Base-by-base conservation (phyloP, 352 stramenopile species). In the Pythium aquatile region DNA sequence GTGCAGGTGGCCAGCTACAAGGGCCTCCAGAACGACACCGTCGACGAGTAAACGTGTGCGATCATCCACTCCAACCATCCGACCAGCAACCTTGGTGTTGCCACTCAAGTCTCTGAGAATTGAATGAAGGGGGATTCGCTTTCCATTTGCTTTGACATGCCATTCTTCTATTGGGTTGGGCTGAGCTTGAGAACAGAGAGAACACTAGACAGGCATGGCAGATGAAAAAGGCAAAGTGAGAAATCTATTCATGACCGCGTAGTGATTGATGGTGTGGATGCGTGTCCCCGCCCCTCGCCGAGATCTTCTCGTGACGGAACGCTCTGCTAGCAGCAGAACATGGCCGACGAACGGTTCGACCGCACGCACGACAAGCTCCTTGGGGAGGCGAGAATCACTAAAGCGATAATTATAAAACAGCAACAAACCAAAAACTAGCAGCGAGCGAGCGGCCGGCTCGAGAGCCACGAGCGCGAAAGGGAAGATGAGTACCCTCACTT, bases 1-100 rank as follows among this genome's bases (percentile, higher is more conserved):
- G 96, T 99, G 62, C 83, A 98, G 76, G 96, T 99, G 66, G 87
- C 82, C 40, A 79, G 68, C 68, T 99, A 98, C 90, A 99, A 99
- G 86, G 96, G 94, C 71, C 87, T 99, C 73, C 82, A 97, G 79
- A 99, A 97, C 74, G 96, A 99, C 73, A 98, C 88, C 69, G 91
- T 98, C 58, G 89, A 98, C 69, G 90, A 91, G 73, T 95, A 93
- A 94, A 67, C 69, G 37, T 28, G 37, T 57, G 40, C 40, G 14
- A 28, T 7, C 16, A 48, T 48, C 14, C 40, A 26, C 8, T 26
- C 40, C n/a, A 24, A 48, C 40, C 40, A 48, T 48, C 40, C 40
- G n/a, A 7, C 14, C n/a, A 48, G 40, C 40, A 5, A 17, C 20
- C 8, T 29, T 62, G 61, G 61, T 68, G 61, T 58, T 48, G 28